These are phyloP conservation scores for Phytophthora sojae DNA, from an alignment of 352 stramenopile species.

Conservation along the genomic window DNA sequence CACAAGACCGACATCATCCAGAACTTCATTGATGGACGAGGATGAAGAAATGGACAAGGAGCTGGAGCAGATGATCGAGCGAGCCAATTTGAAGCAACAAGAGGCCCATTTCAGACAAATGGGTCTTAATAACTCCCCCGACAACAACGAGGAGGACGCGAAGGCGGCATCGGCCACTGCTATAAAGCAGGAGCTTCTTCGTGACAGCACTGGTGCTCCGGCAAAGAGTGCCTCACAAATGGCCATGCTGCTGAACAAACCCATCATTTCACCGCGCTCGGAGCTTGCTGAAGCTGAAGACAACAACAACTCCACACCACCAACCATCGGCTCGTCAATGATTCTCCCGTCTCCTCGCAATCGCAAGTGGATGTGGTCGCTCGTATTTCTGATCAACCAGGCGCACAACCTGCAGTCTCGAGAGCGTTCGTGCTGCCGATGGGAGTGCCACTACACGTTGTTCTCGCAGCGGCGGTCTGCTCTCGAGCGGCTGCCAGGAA, in stretches of 20 bases:
- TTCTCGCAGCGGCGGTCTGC: conserved; percentile 64
- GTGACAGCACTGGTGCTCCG: conserved; percentile 8
- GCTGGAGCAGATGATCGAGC: conserved; percentile 77
- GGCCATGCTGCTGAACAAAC: conserved; percentile 58
- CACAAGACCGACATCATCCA: conserved; percentile 35
- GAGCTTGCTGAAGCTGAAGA: conserved; percentile 24
- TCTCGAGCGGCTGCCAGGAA: conserved; percentile 43
- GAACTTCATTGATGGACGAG: conserved; percentile 47
- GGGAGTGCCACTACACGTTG: conserved; percentile 79
- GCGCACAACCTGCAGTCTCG: conserved; percentile 68
- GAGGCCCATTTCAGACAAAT: conserved; percentile 32
- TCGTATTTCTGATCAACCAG: conserved; percentile 67
- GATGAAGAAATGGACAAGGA: conserved; percentile 77
- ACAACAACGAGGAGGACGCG: conserved; percentile 17
- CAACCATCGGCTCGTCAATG: conserved; percentile 1
- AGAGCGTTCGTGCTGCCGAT: conserved; percentile 65
- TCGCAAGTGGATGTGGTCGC: conserved; percentile 52
- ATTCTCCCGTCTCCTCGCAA: conserved; percentile 44
- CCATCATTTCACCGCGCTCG: conserved; percentile 53
- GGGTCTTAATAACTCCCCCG: background rate
- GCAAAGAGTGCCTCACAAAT: conserved; percentile 54
- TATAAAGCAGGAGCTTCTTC: conserved; percentile 51
- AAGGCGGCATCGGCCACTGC: conserved; percentile 10
- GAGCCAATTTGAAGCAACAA: conserved; percentile 41
- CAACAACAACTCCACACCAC: background rate